Base-by-base conservation (phyloP, 768 basidiomycete species). In the Boletus pseudopeckii region DNA sequence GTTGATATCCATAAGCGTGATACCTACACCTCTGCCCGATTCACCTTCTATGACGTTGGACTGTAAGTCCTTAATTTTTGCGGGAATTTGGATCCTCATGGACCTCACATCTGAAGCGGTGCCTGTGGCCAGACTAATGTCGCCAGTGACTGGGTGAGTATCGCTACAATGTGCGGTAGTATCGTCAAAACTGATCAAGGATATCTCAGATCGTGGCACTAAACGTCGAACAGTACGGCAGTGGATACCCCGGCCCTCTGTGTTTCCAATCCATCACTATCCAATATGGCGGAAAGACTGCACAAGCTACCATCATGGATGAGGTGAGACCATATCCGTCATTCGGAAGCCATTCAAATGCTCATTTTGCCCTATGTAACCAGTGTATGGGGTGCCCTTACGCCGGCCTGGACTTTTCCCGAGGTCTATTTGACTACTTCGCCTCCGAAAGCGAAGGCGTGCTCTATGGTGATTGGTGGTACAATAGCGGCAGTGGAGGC, bases 341-440 rank as follows among this genome's bases (percentile, higher is more conserved):
- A n/a, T 36, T 22, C 26, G 30, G 45, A 10, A 36, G 18, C 34
- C 24, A n/a, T 49, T 50, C 52, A 24, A 41, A 42, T 28, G 26
- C 42, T 50, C 26, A 49, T 48, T 18, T 33, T 47, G 1, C 17
- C 26, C 11, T 14, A 0, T 44, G 48, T 33, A 17, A 49, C 20
- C 56, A 87, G 81, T 90, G 88, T 65, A 81, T 82, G 42, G 80
- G 77, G 18, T 92, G 90, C 65, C 81, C 81, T 24, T 77, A 66
- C 33, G 78, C 76, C 26, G 88, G 81, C 39, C 78, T 91, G 26
- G 90, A 92, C 71, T 73, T 91, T 51, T 83, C 84, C 26, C 62
- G 70, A 14, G 83, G 84, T 48, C 76, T 92, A 44, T 92, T 92
- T 71, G 53, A 70, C 28, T 80, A 72, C 75, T 88, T 92, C 62